Conservation (phyloP, 106 monocot species). For the Posidonia australis region DNA sequence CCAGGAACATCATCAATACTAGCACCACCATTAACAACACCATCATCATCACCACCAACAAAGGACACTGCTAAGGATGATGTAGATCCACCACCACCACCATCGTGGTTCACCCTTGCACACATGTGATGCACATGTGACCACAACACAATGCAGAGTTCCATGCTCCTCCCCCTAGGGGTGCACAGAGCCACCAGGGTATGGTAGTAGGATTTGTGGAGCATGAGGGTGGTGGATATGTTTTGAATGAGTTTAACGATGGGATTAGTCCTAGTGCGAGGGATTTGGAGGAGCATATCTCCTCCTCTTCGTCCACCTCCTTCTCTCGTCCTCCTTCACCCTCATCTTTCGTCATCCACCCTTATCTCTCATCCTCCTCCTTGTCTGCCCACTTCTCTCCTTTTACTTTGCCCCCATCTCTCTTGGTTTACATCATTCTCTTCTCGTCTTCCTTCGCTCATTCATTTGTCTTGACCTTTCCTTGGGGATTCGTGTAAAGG, state of each 20-base stretch:
- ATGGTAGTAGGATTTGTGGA: constrained; percentile 25
- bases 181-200: constrained; percentile 12
- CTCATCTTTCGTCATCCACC: too few species aligned
- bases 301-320: too few species aligned
- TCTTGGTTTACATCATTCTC: too few species aligned
- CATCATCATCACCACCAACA: constrained; percentile 3
- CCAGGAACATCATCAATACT: background rate
- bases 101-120: constrained; percentile 12
- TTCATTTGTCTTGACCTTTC: too few species aligned
- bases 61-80: constrained; percentile 15
- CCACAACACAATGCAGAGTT: constrained; percentile 10
- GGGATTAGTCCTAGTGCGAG: background rate
- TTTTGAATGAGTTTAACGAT: background rate
- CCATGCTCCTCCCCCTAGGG: constrained; percentile 7
- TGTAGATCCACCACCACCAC: constrained; percentile 26
- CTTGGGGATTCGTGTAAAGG: too few species aligned
- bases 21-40: constrained; percentile 5
- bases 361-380: too few species aligned
- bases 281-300: constrained; percentile 6
- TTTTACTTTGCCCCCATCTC: too few species aligned
- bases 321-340: too few species aligned
- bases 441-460: too few species aligned
- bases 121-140: constrained; percentile 16
- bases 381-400: too few species aligned
- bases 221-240: constrained; percentile 5